These are phyloP conservation scores for Acacia pycnantha DNA, from an alignment of 331 rosid species.

Conservation along the genomic window DNA sequence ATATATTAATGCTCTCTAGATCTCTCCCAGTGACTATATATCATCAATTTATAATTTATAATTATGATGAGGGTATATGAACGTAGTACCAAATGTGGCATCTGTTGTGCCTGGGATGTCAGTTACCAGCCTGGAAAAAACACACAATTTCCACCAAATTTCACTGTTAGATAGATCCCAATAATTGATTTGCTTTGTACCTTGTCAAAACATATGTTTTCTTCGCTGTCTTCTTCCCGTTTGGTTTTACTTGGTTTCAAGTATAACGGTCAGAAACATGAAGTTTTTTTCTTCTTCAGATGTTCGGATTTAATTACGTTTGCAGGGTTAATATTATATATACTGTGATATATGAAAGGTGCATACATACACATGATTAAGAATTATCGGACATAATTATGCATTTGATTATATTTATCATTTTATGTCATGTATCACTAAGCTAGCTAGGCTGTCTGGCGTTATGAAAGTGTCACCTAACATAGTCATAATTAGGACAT, in stretches of 20 bases:
- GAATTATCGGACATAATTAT: background rate
- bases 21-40: background rate
- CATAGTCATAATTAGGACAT: background rate
- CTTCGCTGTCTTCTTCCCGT: background rate
- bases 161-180: slow-evolving; percentile 14
- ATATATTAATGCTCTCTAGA: background rate
- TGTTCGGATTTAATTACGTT: background rate
- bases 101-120: slow-evolving; percentile 98
- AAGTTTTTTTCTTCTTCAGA: background rate
- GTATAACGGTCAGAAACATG: background rate
- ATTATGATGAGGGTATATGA: background rate
- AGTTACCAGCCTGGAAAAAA: slow-evolving; percentile 75
- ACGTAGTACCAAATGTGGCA: slow-evolving; percentile 88
- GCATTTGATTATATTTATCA: background rate
- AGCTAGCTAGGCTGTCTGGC: background rate
- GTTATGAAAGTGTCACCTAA: background rate
- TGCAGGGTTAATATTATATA: background rate
- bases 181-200: background rate
- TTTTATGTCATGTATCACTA: background rate
- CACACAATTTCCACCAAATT: slow-evolving; percentile 5
- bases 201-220: slow-evolving; percentile 13
- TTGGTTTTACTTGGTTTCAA: background rate
- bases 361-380: background rate
- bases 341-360: background rate
- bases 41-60: background rate